A percentile compares a stretch with the other conserved stretches of the same genome.
Evolutionary conservation across 331 rosid species (phyloP).

Genomic region (Acacia concinna): DNA sequence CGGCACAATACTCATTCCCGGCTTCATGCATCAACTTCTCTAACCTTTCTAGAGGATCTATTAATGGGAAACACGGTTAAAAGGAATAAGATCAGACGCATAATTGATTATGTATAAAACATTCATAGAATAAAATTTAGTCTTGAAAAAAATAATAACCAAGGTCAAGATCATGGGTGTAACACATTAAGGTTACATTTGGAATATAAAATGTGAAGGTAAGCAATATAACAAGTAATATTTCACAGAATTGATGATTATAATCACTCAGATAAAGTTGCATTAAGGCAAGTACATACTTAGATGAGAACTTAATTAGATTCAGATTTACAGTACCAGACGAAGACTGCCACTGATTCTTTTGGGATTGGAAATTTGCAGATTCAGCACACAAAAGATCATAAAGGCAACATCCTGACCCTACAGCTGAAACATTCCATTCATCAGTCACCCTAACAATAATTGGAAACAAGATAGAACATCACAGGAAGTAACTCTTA

Average conservation of each 20-base stretch:
- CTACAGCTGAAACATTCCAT: constrained; percentile 40
- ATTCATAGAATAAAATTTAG: neutral
- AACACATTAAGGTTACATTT: neutral
- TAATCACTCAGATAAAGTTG: neutral
- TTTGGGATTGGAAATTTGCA: constrained; percentile 43
- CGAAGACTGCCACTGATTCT: constrained; percentile 36
- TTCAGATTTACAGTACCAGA: constrained; percentile 39
- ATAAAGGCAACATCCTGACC: constrained; percentile 58
- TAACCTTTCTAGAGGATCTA: constrained; percentile 75
- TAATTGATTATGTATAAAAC: neutral
- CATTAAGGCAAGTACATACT: neutral
- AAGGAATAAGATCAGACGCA: neutral
- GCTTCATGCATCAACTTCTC: constrained; percentile 50
- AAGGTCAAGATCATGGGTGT: neutral
- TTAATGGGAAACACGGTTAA: constrained; percentile 26
- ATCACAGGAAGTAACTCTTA: neutral
- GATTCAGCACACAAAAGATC: constrained; percentile 77
- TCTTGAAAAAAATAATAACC: neutral
- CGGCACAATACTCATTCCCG: constrained; percentile 73
- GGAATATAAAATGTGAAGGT: too few species aligned
- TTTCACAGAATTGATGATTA: too few species aligned
- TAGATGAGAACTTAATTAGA: neutral
- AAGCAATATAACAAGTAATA: too few species aligned
- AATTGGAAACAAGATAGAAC: constrained; percentile 1
- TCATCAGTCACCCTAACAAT: constrained; percentile 18